These are phyloP conservation scores for Cryptococcus sp. DNA, from an alignment of 1,284 basidiomycete genomes.

Conservation along the genomic window DNA sequence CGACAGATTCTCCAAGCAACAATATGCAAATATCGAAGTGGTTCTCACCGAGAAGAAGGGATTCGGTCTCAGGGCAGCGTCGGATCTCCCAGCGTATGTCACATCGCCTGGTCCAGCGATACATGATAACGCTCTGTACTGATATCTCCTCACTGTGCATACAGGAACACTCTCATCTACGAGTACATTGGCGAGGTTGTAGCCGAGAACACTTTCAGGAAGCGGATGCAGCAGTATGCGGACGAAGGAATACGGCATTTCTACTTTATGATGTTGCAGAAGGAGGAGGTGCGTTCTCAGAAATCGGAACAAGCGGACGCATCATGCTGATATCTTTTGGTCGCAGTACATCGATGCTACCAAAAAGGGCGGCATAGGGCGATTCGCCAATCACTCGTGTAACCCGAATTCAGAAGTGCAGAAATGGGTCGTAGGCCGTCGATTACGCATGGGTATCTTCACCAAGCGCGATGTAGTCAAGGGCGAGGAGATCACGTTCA, in stretches of 20 bases:
- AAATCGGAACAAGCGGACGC: background rate
- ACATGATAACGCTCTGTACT: background rate
- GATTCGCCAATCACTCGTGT: constrained; percentile 98
- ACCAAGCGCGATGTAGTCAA: constrained; percentile 77
- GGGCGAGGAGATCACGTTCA: constrained; percentile 96
- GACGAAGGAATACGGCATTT: constrained; percentile 94
- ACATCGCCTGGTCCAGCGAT: background rate
- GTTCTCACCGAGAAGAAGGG: constrained; percentile 95
- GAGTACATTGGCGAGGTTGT: constrained; percentile 99
- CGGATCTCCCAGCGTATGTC: constrained; percentile 70
- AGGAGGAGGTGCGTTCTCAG: constrained; percentile 74
- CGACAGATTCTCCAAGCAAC: constrained; percentile 75
- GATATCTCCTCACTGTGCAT: background rate
- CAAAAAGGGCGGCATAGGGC: constrained; percentile 91
- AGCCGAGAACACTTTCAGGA: constrained; percentile 80
- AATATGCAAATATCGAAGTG: constrained; percentile 87
- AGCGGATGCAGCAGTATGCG: constrained; percentile 91
- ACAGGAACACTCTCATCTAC: constrained; percentile 88
- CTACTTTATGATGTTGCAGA: constrained; percentile 99
- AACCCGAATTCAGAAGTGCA: constrained; percentile 99
- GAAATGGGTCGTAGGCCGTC: constrained; percentile 92
- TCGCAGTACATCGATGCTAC: constrained; percentile 98
- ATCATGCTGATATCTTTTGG: background rate
- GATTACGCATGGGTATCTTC: constrained; percentile 98
- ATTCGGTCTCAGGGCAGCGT: constrained; percentile 79